These are phyloP conservation scores for Cutaneotrichosporon sp. DNA, from an alignment of 1,284 basidiomycete genomes.

Conservation along the genomic window DNA sequence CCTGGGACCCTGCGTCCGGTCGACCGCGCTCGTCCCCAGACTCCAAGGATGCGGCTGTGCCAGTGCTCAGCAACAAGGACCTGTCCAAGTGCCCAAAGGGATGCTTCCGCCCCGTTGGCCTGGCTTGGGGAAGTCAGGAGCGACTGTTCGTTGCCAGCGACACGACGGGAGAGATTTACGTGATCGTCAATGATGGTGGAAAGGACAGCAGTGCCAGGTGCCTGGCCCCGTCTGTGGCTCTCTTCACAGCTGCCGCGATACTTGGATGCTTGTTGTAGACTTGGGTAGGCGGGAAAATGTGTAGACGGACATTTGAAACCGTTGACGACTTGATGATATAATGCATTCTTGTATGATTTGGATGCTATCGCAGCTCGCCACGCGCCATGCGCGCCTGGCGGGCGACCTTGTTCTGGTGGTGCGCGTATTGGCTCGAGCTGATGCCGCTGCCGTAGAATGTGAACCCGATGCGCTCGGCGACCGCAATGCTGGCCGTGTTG, in stretches of 20 bases:
- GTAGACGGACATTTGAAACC: not conserved
- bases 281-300: too few relatives aligned
- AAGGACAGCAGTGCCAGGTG: not conserved
- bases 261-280: not conserved
- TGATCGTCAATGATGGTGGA: conserved; percentile 4
- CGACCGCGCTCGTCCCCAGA: not conserved
- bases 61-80: conserved; percentile 15
- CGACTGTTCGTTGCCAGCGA: conserved; percentile 21
- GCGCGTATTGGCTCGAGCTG: conserved; percentile 1
- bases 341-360: not conserved
- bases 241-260: not conserved
- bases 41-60: conserved; percentile 5
- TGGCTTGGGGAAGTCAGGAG: conserved; percentile 15
- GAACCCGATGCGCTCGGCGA: conserved; percentile 5
- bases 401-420: conserved; percentile 2
- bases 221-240: not conserved
- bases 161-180: conserved; percentile 21
- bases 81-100: conserved; percentile 11
- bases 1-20: conserved; percentile 11
- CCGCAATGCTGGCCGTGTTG: not conserved
- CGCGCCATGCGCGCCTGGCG: not conserved
- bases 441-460: not conserved
- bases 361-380: not conserved
- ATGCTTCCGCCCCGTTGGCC: conserved; percentile 23
- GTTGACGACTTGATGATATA: not conserved